phyloP scores from a whole-genome alignment of 768 basidiomycete genomes.

The Serendipita sp. region DNA sequence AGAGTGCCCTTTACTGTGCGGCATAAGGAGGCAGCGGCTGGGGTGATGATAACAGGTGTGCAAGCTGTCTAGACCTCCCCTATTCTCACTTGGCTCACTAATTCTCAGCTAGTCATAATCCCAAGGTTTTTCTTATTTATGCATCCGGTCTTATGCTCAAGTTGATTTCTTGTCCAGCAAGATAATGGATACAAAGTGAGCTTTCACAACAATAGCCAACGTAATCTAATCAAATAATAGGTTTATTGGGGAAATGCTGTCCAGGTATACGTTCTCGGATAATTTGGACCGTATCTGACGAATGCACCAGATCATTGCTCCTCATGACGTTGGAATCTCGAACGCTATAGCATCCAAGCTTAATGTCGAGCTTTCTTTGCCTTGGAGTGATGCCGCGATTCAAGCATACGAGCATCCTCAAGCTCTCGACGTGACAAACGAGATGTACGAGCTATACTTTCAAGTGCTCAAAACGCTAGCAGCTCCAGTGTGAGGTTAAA shows the following conservation, averaged over 20 bases:
- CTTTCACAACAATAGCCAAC: background rate
- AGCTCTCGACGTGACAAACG: slow-evolving; percentile 40
- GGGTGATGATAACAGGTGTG: slow-evolving; percentile 80
- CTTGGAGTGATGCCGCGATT: slow-evolving; percentile 25
- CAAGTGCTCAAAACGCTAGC: slow-evolving; percentile 22
- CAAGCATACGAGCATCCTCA: slow-evolving; percentile 27
- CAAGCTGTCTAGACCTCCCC: slow-evolving; percentile 7
- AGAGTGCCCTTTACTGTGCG: slow-evolving; percentile 74
- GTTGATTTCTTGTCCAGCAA: slow-evolving; percentile 26
- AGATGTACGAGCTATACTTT: slow-evolving; percentile 47
- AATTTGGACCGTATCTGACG: slow-evolving; percentile 9
- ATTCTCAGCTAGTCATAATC: slow-evolving; percentile 78
- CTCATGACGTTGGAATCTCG: slow-evolving; percentile 70
- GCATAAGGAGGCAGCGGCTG: slow-evolving; percentile 51
- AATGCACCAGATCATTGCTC: slow-evolving; percentile 53
- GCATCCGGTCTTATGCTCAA: background rate
- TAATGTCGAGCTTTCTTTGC: slow-evolving; percentile 25
- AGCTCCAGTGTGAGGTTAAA: background rate
- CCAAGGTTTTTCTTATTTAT: slow-evolving; percentile 34
- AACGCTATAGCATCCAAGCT: slow-evolving; percentile 45
- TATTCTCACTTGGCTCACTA: background rate
- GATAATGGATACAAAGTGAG: slow-evolving; percentile 80
- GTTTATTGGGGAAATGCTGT: slow-evolving; percentile 86
- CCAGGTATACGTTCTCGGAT: slow-evolving; percentile 32
- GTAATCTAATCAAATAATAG: slow-evolving; percentile 22